Evolutionary conservation across 2,329 filamentous ascomycete genomes (phyloP).

Genomic region (Aquanectria penicillioides): DNA sequence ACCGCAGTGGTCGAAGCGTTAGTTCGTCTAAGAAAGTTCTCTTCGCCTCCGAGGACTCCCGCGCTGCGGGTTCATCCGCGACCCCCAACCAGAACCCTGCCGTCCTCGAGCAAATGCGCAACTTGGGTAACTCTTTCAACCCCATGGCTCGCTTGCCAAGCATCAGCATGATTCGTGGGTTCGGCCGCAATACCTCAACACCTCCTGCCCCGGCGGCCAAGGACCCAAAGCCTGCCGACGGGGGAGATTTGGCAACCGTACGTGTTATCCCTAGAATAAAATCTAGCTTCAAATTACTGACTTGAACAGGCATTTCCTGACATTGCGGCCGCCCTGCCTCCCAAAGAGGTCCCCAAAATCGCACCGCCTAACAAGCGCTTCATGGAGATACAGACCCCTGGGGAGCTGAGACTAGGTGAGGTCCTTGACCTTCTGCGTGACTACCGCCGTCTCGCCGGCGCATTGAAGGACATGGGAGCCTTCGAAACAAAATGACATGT

Average conservation of each 20-base stretch:
- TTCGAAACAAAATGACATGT: constrained; percentile 57
- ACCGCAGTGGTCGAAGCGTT: constrained; percentile 70
- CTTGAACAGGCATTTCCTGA: constrained; percentile 67
- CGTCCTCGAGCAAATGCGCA: constrained; percentile 82
- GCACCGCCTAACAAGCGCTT: constrained; percentile 77
- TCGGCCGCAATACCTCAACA: constrained; percentile 67
- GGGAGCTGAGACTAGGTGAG: constrained; percentile 78
- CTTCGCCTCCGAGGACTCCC: constrained; percentile 55
- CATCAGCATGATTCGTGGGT: constrained; percentile 79
- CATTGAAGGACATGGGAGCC: constrained; percentile 70
- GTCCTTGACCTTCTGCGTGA: constrained; percentile 77
- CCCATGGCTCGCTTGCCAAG: constrained; percentile 81
- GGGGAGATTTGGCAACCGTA: constrained; percentile 68
- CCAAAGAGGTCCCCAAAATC: constrained; percentile 65
- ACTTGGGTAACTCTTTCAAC: constrained; percentile 82
- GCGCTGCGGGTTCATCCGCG: constrained; percentile 26
- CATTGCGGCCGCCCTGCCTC: constrained; percentile 63
- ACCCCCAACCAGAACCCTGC: constrained; percentile 58
- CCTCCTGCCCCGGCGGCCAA: constrained; percentile 50
- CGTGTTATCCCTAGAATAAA: constrained; percentile 35
- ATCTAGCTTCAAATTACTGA: neutral
- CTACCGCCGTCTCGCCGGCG: constrained; percentile 76
- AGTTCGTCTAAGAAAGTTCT: constrained; percentile 68
- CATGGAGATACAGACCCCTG: constrained; percentile 75
- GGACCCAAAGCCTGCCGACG: constrained; percentile 56